A percentile compares a stretch with the other conserved stretches of the same genome.
Conservation (phyloP, 2,329 filamentous ascomycete species). For the Trichoderma koningii region DNA sequence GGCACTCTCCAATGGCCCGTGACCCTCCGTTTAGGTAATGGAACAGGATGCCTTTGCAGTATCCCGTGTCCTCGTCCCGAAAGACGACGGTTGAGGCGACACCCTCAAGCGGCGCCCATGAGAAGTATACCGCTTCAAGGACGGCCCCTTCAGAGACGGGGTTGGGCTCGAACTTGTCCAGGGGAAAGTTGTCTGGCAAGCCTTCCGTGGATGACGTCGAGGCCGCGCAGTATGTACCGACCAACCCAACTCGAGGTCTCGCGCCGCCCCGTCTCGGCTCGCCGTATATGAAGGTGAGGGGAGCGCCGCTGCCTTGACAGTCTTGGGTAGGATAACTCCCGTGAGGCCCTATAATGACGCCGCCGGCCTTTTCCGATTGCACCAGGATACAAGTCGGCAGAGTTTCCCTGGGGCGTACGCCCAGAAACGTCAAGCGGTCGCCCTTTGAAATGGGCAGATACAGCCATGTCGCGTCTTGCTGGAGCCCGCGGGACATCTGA, state of each 20-base stretch:
- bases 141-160: not conserved
- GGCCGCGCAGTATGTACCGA: not conserved
- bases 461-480: not conserved
- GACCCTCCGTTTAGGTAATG: not conserved
- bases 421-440: not conserved
- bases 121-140: not conserved
- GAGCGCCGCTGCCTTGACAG: not conserved
- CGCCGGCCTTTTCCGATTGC: not conserved
- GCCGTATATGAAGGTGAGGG: not conserved
- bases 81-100: not conserved
- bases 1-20: conserved; percentile 1
- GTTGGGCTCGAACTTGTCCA: not conserved
- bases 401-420: not conserved
- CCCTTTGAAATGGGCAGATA: not conserved
- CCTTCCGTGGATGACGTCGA: too few relatives aligned
- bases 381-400: not conserved
- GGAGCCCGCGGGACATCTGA: not conserved
- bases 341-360: not conserved
- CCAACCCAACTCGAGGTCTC: not conserved
- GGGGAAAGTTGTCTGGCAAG: not conserved
- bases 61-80: not conserved
- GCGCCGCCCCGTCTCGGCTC: not conserved
- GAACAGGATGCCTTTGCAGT: not conserved
- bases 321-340: not conserved
- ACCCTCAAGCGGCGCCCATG: not conserved